phyloP scores from a whole-genome alignment of 73 alveolate genomes.

The Tetrahymena thermophila region DNA sequence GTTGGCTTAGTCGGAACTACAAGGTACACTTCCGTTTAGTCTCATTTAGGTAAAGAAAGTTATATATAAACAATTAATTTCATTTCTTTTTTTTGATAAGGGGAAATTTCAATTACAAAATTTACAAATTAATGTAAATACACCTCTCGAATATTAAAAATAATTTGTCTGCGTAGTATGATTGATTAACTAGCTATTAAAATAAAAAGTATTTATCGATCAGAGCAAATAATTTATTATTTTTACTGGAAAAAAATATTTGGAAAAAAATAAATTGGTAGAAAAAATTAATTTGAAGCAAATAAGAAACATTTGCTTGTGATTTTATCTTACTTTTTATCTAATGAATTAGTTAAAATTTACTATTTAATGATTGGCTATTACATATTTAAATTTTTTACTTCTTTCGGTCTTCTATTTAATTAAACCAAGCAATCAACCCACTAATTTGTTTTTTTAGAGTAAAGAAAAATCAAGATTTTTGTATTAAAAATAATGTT shows the following conservation, averaged over 20 bases:
- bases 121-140: too few relatives aligned
- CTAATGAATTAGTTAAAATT: not conserved
- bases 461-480: too few relatives aligned
- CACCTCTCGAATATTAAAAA: too few relatives aligned
- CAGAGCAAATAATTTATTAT: too few relatives aligned
- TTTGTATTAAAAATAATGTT: not conserved
- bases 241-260: not conserved
- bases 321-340: not conserved
- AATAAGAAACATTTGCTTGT: not conserved
- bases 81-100: not conserved
- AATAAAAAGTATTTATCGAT: not conserved
- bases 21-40: slow-evolving; percentile 58
- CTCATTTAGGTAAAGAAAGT: slow-evolving; percentile 60
- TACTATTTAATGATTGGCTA: not conserved
- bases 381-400: too few relatives aligned
- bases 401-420: not conserved
- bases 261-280: too few relatives aligned
- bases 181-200: too few relatives aligned
- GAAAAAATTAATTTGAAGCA: not conserved
- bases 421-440: too few relatives aligned
- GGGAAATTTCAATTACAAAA: not conserved
- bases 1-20: slow-evolving; percentile 71
- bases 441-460: too few relatives aligned
- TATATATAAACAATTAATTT: too few relatives aligned
- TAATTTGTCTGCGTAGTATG: not conserved